Evolutionary conservation across 1,139 yeast species (phyloP), one percentile per base, ranked within the genome.

Genomic region (Chernovozyma aurita): DNA sequence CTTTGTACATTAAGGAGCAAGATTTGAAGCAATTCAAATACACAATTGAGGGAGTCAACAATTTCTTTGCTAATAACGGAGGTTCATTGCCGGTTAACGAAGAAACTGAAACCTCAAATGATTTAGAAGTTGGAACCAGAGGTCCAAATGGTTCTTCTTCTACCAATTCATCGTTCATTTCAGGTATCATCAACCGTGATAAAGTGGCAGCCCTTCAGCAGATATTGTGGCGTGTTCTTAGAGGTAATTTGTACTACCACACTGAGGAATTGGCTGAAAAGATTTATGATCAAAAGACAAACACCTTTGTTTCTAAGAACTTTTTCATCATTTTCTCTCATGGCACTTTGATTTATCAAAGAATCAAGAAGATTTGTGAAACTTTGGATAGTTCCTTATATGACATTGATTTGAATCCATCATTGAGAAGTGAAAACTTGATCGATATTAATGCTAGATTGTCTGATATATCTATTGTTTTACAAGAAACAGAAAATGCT

Each of bases 141-240:
- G 30, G 17, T n/a, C 22, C 28, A 13, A 15, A 7, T 28, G 18
- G 17, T 8, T 35, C 41, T 28, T 46, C 47, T 7, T 30, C 46
- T 15, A 42, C 47, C 32, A 51, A 52, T 7, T 49, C 62, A 46
- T 60, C 62, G 22, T 86, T 85, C 48, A 80, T 90, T 29, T 72
- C 94, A 18, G 98, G 98, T 48, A 86, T 87, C 8, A 83, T 94
- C 35, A 76, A 79, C 42, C 76, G 94, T 41, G 76, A 74, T 18
- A 85, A 85, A 53, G 78, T 83, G 36, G 67, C 70, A 33, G 72
- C 85, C 3, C 66, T 92, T 47, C 95, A 88, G 56, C 85, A 87
- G 49, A 87, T 94, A 37, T 70, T 94, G 45, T 92, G 97, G 97
- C 77, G 98, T 62, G 80, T 81, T 2, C 71, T 92, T 48, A 80